Evolutionary conservation across 108 stramenopile species (phyloP).

Genomic region (Cyclostephanos tholiformis): DNA sequence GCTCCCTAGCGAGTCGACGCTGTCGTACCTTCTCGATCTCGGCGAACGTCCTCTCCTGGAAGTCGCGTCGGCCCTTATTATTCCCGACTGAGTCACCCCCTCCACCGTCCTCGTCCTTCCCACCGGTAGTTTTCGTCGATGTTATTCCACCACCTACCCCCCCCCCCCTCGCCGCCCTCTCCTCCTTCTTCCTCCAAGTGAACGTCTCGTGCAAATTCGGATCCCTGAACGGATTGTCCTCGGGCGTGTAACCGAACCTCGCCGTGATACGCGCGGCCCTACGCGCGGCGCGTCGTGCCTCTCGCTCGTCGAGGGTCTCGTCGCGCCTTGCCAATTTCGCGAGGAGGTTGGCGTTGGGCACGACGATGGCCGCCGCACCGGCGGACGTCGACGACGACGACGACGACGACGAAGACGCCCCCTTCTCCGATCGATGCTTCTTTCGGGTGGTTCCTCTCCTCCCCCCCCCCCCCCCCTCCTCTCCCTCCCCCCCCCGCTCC

Average conservation of each 20-base stretch:
- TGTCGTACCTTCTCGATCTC: slow-evolving; percentile 97
- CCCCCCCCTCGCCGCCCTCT: slow-evolving; percentile 17
- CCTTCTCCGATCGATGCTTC: too few species aligned
- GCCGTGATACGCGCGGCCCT: slow-evolving; percentile 80
- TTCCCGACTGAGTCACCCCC: slow-evolving; percentile 4
- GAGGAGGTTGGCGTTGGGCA: slow-evolving; percentile 58
- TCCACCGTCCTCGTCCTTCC: slow-evolving; percentile 1
- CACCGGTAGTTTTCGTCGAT: slow-evolving; percentile 8
- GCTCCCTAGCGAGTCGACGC: slow-evolving; percentile 89
- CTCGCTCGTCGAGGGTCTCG: slow-evolving; percentile 85
- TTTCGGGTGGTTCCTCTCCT: too few species aligned
- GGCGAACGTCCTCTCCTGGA: slow-evolving; percentile 75
- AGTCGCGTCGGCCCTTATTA: slow-evolving; percentile 20
- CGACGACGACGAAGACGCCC: too few species aligned
- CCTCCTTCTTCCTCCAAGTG: slow-evolving; percentile 94
- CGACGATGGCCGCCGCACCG: background rate
- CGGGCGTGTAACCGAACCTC: slow-evolving; percentile 94
- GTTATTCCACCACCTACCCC: slow-evolving; percentile 20
- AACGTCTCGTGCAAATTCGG: slow-evolving; percentile 95
- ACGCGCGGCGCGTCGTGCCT: slow-evolving; percentile 74
- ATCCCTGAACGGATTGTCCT: slow-evolving; percentile 98
- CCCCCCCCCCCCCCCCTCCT: background rate
- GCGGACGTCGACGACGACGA: slow-evolving; percentile 11
- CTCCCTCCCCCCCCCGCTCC: background rate
- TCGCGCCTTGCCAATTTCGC: slow-evolving; percentile 70